Evolutionary conservation across 352 stramenopile species (phyloP).

Genomic region (Globisporangium carolinianum): DNA sequence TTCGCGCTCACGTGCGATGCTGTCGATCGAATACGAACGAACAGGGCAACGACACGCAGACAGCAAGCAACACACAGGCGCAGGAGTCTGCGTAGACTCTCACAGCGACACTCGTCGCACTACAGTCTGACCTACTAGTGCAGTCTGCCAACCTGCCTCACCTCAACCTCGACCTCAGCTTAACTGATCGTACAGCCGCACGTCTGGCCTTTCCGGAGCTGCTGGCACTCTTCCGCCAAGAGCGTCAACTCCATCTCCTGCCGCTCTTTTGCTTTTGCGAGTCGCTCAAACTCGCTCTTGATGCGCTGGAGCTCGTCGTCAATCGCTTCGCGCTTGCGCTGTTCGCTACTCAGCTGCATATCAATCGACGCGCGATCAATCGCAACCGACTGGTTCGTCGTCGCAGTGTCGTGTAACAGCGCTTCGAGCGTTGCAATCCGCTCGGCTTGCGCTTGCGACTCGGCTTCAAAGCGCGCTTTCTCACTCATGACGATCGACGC

Average conservation of each 20-base stretch:
- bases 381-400: conserved; percentile 64
- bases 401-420: conserved; percentile 50
- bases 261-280: conserved; percentile 75
- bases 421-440: conserved; percentile 63
- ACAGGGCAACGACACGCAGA: too few species aligned
- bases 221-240: conserved; percentile 71
- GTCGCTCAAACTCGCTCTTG: conserved; percentile 60
- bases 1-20: too few species aligned
- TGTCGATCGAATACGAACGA: too few species aligned
- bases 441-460: conserved; percentile 59
- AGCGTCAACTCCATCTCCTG: conserved; percentile 76
- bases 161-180: neutral
- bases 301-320: conserved; percentile 54
- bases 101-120: too few species aligned
- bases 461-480: conserved; percentile 43
- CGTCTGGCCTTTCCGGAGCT: conserved; percentile 61
- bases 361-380: conserved; percentile 73
- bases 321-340: conserved; percentile 49
- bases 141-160: too few species aligned
- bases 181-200: conserved; percentile 71
- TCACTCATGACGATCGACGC: conserved; percentile 74
- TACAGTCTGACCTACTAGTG: too few species aligned
- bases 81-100: too few species aligned
- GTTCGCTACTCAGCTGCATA: conserved; percentile 52
- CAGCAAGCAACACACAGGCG: too few species aligned